Conservation (phyloP, 345 rosid species). For the Eucalyptus tenuipes region DNA sequence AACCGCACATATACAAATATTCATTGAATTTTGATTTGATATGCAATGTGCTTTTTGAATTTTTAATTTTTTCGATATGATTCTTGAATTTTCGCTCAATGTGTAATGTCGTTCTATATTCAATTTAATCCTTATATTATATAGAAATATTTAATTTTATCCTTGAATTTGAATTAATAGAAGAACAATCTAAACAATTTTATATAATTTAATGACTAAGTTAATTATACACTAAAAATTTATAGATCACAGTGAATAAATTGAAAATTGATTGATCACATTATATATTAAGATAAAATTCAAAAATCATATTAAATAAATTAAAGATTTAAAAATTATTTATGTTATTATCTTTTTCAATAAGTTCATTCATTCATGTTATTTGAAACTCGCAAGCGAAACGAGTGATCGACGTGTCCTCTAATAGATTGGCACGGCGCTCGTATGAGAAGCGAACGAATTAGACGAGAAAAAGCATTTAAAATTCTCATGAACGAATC, state of each 20-base stretch:
- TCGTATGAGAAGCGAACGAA: background rate
- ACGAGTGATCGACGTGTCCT: background rate
- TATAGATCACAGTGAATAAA: fast-evolving
- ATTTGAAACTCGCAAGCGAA: background rate
- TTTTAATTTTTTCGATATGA: fast-evolving
- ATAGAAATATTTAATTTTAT: too few species aligned
- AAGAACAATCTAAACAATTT: background rate
- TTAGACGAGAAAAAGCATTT: background rate
- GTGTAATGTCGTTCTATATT: fast-evolving
- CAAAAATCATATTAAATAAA: fast-evolving
- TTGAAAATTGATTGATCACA: too few species aligned
- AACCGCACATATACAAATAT: fast-evolving
- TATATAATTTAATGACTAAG: background rate
- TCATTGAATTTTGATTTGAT: background rate
- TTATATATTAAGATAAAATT: background rate
- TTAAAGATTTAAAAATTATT: too few species aligned
- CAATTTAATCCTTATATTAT: background rate
- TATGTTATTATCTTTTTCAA: background rate
- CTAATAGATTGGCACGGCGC: background rate
- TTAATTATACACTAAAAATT: fast-evolving
- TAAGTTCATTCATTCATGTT: background rate
- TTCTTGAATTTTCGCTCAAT: fast-evolving
- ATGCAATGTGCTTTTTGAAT: background rate
- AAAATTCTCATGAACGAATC: background rate
- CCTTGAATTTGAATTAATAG: too few species aligned